Base-by-base conservation (phyloP, 164 flowering plant species). In the Tetrastigma voinierianum region DNA sequence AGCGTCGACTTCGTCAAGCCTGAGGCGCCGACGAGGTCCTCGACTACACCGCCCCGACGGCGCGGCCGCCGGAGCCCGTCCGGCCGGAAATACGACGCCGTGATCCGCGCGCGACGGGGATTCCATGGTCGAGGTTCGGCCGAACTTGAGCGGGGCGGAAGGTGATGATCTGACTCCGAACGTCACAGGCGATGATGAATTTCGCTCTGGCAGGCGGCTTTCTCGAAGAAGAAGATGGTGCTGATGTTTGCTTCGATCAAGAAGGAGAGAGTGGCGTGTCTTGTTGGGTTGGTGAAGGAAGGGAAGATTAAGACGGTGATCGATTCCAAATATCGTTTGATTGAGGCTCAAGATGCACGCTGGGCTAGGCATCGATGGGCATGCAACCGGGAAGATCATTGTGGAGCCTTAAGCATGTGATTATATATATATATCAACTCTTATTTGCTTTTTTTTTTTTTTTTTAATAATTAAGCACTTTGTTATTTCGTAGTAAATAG, bases 41-140 rank as follows among this genome's bases (percentile, higher is more conserved):
- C 5, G 81, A 78, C 54, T 78, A 78, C 62, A 74, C 51, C 60
- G 72, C 78, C 23, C 78, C 76, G 72, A 78, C 3, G 81, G 78
- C 0, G 76, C 81, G 2, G 69, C 81, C 1, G 56, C 75, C 46
- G 66, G 59, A 76, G 77, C 64, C 75, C 79, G 2, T 79, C 77
- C 10, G 79, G 75, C 2, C 69, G 17, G 64, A 76, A 70, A 56
- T 79, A 76, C 52, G 82, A 76, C 46, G 73, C 59, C 2, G 72
- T 78, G n/a, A 57, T 75, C 45, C 71, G 75, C 47, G 77, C 23
- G 70, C 77, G 17, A 14, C 65, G 0, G 72, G 61, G 7, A 53
- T 78, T 57, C 75, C 79, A 1, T 75, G 79, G 77, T 69, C 79
- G 11, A 67, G 66, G 1, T 72, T 72, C 44, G 74, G 65, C 67